Evolutionary conservation across 352 stramenopile genomes (phyloP).

Genomic region (Phytophthora cryptogea): DNA sequence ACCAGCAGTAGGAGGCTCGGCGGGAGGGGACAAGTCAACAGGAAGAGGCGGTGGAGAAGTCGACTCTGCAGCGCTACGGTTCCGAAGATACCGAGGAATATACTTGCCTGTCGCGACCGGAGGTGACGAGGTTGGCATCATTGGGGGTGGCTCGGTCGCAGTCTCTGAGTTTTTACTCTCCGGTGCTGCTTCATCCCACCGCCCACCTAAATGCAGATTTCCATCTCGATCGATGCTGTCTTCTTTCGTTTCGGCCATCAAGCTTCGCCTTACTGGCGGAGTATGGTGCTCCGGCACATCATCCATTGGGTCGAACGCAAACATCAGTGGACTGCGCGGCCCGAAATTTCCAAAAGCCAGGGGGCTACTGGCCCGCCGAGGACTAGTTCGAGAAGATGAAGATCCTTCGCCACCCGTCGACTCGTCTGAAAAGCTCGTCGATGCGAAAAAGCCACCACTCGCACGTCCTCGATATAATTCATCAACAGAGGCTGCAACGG

Average conservation of each 20-base stretch:
- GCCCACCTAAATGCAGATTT: conserved; percentile 33
- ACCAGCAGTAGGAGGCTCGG: conserved; percentile 42
- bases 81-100: conserved; percentile 74
- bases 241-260: conserved; percentile 30
- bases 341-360: conserved; percentile 58
- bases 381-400: conserved; percentile 49
- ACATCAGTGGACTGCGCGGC: conserved; percentile 76
- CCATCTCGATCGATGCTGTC: conserved; percentile 30
- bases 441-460: conserved; percentile 48
- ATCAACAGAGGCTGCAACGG: conserved; percentile 38
- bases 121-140: conserved; percentile 62
- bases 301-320: conserved; percentile 78
- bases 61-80: conserved; percentile 54
- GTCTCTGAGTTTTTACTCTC: conserved; percentile 22
- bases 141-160: conserved; percentile 30
- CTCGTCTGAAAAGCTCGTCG: conserved; percentile 63
- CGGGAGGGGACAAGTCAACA: conserved; percentile 40
- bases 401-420: conserved; percentile 44
- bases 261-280: conserved; percentile 15
- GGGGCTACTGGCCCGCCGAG: conserved; percentile 61
- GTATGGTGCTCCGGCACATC: conserved; percentile 50
- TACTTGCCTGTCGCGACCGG: conserved; percentile 68
- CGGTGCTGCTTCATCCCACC: conserved; percentile 14
- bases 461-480: conserved; percentile 59
- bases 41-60: conserved; percentile 43